phyloP scores from a whole-genome alignment of 306 rosid genomes.

The Cyclanthera cordifolia region DNA sequence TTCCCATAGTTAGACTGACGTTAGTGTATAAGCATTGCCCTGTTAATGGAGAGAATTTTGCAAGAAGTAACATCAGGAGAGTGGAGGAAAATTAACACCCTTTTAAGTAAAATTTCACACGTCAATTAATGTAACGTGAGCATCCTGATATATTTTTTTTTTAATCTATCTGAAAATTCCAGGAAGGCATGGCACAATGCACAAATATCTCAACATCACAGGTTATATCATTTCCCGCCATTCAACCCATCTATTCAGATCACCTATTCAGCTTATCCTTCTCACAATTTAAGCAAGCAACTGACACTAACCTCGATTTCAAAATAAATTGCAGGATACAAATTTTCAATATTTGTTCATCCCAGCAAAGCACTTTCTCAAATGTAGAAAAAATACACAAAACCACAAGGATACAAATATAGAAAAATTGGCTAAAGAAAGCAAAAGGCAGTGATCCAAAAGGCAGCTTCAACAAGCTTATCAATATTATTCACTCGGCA shows the following conservation, averaged over 20 bases:
- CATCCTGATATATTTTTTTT: not conserved
- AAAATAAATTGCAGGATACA: not conserved
- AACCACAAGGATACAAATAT: not conserved
- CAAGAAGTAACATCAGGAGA: not conserved
- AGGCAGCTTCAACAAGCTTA: not conserved
- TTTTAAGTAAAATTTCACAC: not conserved
- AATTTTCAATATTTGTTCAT: not conserved
- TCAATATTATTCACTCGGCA: not conserved
- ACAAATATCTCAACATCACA: not conserved
- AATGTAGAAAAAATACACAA: not conserved
- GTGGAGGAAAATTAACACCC: not conserved
- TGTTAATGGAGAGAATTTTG: not conserved
- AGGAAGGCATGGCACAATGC: not conserved
- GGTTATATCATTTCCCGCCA: conserved; percentile 6
- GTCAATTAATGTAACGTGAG: not conserved
- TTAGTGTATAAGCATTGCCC: not conserved
- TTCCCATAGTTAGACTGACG: not conserved
- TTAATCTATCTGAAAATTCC: not conserved
- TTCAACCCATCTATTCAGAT: too few relatives aligned
- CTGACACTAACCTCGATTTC: too few relatives aligned
- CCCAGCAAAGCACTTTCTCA: not conserved
- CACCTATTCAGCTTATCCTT: too few relatives aligned
- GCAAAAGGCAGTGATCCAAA: not conserved
- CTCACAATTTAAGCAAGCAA: too few relatives aligned
- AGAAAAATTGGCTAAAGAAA: not conserved